These are phyloP conservation scores for Cicer pinnatifidum DNA, from an alignment of 306 rosid species.

Conservation along the genomic window DNA sequence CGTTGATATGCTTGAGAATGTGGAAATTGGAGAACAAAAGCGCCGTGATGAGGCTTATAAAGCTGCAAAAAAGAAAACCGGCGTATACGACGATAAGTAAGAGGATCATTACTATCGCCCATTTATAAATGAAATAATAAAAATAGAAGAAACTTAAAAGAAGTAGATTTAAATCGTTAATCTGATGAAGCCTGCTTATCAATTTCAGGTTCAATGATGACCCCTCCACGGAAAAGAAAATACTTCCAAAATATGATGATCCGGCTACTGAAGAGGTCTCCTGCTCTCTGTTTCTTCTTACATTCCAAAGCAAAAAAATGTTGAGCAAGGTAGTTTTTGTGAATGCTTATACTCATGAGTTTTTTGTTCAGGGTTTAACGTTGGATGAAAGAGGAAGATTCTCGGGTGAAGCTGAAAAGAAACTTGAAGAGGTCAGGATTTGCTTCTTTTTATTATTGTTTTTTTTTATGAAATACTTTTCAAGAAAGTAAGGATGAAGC, in stretches of 20 bases:
- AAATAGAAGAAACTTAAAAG: conserved; percentile 30
- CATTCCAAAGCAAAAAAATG: conserved; percentile 34
- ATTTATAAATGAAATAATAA: neutral
- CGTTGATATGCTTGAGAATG: conserved; percentile 88
- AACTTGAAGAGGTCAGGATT: conserved; percentile 90
- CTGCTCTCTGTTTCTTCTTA: conserved; percentile 23
- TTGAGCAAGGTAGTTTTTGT: conserved; percentile 23
- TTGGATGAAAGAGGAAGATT: conserved; percentile 79
- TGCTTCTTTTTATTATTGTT: conserved; percentile 24
- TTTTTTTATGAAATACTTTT: conserved; percentile 17
- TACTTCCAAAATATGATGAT: conserved; percentile 92
- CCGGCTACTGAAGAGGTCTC: conserved; percentile 77
- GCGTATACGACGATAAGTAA: conserved; percentile 84
- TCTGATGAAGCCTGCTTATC: conserved; percentile 32
- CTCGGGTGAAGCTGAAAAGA: conserved; percentile 86
- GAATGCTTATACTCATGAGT: conserved; percentile 35
- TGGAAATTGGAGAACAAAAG: conserved; percentile 95
- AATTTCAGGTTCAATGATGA: conserved; percentile 88
- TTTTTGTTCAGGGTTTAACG: conserved; percentile 67
- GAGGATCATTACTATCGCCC: conserved; percentile 35
- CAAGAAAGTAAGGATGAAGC: conserved; percentile 16
- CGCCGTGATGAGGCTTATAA: conserved; percentile 79
- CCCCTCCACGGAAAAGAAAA: conserved; percentile 71
- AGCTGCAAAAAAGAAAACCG: conserved; percentile 88
- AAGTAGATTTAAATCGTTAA: conserved; percentile 22